These are phyloP conservation scores for Colletotrichum paranaense DNA, from an alignment of 2,329 filamentous ascomycete species.

Conservation along the genomic window DNA sequence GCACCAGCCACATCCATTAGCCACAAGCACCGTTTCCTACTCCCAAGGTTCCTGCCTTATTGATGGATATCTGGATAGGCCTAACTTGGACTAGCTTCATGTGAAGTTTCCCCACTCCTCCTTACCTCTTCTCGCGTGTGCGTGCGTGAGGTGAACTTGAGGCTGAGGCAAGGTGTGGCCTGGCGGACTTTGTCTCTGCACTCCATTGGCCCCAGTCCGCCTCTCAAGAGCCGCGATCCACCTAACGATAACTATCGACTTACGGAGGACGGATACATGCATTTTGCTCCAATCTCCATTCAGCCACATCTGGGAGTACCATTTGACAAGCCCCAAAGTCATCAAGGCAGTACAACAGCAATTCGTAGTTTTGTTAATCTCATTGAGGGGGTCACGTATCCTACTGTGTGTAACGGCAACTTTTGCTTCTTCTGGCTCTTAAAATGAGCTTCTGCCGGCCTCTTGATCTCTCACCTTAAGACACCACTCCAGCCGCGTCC, in stretches of 20 bases:
- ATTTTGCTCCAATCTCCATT: neutral
- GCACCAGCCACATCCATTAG: neutral
- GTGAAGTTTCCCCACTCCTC: neutral
- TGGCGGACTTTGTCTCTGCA: neutral
- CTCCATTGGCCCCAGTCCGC: constrained; percentile 3
- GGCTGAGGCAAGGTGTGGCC: constrained; percentile 19
- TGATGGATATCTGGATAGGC: too few relatives aligned
- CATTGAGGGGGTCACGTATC: neutral
- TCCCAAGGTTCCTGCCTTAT: neutral
- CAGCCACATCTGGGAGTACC: constrained; percentile 13
- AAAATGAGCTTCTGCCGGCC: constrained; percentile 23
- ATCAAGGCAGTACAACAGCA: constrained; percentile 1
- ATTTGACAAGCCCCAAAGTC: neutral
- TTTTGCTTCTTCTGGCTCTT: neutral
- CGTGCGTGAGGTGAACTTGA: neutral
- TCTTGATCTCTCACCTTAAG: constrained; percentile 4
- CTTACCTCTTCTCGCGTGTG: neutral
- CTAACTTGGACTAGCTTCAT: neutral
- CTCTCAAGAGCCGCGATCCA: neutral
- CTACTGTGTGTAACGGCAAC: neutral
- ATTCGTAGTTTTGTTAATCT: neutral
- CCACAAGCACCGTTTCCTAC: neutral
- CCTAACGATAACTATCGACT: constrained; percentile 3
- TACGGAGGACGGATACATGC: neutral
- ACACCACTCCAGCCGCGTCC: constrained; percentile 15